Evolutionary conservation across 2,329 filamentous ascomycete species (phyloP), one percentile per base, ranked within the genome.

Genomic region (Biscogniauxia marginata): DNA sequence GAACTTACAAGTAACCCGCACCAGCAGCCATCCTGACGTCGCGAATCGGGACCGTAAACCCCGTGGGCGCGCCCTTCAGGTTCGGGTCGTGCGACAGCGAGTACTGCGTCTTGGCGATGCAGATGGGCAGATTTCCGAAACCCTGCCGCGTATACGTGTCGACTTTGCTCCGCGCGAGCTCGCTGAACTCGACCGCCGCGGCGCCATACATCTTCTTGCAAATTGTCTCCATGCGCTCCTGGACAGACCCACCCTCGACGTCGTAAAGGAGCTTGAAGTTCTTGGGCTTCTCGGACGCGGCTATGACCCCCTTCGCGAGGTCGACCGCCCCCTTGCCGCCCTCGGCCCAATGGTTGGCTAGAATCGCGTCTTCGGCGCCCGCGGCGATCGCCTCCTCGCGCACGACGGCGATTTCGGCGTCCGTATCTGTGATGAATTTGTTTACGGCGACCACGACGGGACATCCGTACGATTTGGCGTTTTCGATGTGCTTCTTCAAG

Each of bases 21-120:
- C 95, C 95, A 57, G 93, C 93, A 23, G 95, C 95, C 82, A 99
- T 86, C 60, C 93, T 83, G 43, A 99, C 93, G 71, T 99, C 95
- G 57, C 93, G 82, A 66, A 99, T 96, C 1, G 95, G 95, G 5
- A 99, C 86, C 0, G 91, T 96, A 75, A 98, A 99, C 57, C 93
- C 95, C 3, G 88, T 90, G 21, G 95, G 95, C 7, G 95, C 95
- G 60, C 95, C 95, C 84, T 99, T 99, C 67, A 98, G 82, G 9
- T 90, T 86, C 2, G 93, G 89, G 73, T 99, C 92, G 74, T 98
- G 93, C 56, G 89, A 95, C 49, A 99, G 82, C 30, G 91, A 96
- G 79, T 99, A 99, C 75, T 99, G 95, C 13, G 95, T 99, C 86
- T 99, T 99, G 60, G 95, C 95, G 63, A 98, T 85, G 74, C 95